Conservation (phyloP, 2,329 filamentous ascomycete genomes). For the Ceratocystis eucalypticola region DNA sequence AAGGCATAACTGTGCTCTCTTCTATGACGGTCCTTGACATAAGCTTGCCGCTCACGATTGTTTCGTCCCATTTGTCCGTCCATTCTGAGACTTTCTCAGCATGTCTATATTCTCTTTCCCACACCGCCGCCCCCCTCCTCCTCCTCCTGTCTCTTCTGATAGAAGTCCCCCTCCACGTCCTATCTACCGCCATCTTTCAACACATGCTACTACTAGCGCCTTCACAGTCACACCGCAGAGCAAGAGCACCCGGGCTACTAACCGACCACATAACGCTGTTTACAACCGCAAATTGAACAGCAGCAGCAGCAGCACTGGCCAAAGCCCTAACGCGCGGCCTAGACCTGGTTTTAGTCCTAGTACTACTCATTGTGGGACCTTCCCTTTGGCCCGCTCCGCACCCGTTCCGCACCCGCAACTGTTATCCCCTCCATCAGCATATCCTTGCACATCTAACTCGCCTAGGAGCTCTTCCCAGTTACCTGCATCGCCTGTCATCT, state of each 20-base stretch:
- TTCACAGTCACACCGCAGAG: slow-evolving; percentile 13
- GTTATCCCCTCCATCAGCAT: too few species aligned
- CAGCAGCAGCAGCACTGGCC: neutral
- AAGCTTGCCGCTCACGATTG: neutral
- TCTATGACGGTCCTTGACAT: neutral
- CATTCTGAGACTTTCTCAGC: neutral
- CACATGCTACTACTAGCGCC: slow-evolving; percentile 19
- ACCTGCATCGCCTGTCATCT: too few species aligned
- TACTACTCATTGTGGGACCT: too few species aligned
- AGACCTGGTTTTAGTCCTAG: neutral
- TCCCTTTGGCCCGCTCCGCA: too few species aligned
- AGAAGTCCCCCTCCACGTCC: slow-evolving; percentile 6
- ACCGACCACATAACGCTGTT: slow-evolving; percentile 13
- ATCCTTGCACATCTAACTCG: too few species aligned
- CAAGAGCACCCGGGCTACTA: slow-evolving; percentile 10
- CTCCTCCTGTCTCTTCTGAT: neutral
- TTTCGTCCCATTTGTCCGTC: neutral
- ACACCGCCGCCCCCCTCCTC: slow-evolving; percentile 2
- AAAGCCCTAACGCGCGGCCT: neutral
- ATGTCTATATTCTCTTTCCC: slow-evolving; percentile 20
- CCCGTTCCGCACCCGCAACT: too few species aligned
- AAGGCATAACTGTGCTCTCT: too few species aligned
- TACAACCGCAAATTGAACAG: slow-evolving; percentile 13
- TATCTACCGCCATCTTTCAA: slow-evolving; percentile 19
- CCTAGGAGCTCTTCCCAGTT: too few species aligned